These are phyloP conservation scores for Ophiocytium majus DNA, from an alignment of 352 stramenopile species.

Conservation along the genomic window DNA sequence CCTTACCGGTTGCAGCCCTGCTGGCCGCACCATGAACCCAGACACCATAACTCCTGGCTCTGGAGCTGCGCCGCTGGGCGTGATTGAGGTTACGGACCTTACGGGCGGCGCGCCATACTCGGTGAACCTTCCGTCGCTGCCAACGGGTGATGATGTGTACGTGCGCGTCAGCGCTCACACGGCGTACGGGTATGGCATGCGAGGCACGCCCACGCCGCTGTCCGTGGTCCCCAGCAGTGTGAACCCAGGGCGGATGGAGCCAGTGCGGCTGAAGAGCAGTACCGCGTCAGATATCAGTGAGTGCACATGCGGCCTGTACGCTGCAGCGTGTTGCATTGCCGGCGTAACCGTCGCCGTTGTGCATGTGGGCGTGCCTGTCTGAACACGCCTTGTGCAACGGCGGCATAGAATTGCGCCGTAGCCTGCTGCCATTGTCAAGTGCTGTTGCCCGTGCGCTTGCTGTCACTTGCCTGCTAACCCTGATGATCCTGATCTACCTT, in stretches of 20 bases:
- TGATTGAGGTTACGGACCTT: slow-evolving; percentile 64
- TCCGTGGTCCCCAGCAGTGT: slow-evolving; percentile 79
- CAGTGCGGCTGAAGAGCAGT: slow-evolving; percentile 80
- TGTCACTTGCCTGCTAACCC: too few relatives aligned
- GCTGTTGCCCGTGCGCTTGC: too few relatives aligned
- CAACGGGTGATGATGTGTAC: slow-evolving; percentile 80
- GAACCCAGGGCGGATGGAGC: slow-evolving; percentile 72
- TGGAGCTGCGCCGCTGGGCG: background rate
- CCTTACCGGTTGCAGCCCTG: slow-evolving; percentile 39
- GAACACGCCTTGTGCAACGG: too few relatives aligned
- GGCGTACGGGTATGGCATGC: slow-evolving; percentile 72
- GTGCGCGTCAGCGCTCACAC: slow-evolving; percentile 83
- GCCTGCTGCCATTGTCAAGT: too few relatives aligned
- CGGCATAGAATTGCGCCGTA: too few relatives aligned
- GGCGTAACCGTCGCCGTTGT: too few relatives aligned
- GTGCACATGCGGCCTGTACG: too few relatives aligned
- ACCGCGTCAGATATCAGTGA: slow-evolving; percentile 76
- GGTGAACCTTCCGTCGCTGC: slow-evolving; percentile 69
- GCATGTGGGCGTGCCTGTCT: too few relatives aligned
- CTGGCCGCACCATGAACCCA: slow-evolving; percentile 55
- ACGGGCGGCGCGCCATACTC: slow-evolving; percentile 69
- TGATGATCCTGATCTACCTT: too few relatives aligned
- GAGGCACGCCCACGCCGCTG: slow-evolving; percentile 68
- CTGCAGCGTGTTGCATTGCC: too few relatives aligned
- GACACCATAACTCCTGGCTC: slow-evolving; percentile 36